Conservation (phyloP, 106 monocot species). For the Phalaenopsis equestris region DNA sequence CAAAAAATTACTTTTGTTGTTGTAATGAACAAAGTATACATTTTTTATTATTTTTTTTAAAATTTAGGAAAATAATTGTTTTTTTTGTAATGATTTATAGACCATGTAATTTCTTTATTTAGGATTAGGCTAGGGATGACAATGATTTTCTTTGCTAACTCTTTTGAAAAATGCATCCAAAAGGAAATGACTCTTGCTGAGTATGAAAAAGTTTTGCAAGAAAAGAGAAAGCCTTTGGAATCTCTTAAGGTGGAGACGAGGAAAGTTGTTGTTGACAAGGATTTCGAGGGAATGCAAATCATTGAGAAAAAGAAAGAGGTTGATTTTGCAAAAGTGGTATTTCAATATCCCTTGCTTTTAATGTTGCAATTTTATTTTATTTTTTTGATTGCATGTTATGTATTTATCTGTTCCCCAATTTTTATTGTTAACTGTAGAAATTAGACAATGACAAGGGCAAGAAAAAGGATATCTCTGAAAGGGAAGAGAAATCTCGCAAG, state of each 20-base stretch:
- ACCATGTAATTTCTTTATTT: neutral
- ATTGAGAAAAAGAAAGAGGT: slow-evolving; percentile 39
- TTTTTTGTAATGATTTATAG: too few relatives aligned
- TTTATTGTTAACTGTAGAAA: slow-evolving; percentile 13
- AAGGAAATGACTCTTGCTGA: slow-evolving; percentile 51
- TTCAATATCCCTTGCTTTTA: neutral
- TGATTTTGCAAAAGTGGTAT: slow-evolving; percentile 30
- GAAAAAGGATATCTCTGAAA: slow-evolving; percentile 23
- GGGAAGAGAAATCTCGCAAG: slow-evolving; percentile 28
- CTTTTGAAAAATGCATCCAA: neutral
- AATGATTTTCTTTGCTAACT: neutral
- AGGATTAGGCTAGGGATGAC: neutral
- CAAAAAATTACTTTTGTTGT: too few relatives aligned
- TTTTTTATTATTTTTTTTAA: neutral
- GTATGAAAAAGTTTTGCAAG: slow-evolving; percentile 41
- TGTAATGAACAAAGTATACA: neutral
- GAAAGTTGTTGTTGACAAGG: slow-evolving; percentile 24
- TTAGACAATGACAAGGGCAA: slow-evolving; percentile 32
- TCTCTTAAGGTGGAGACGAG: slow-evolving; percentile 15
- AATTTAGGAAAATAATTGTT: neutral
- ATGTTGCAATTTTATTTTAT: neutral
- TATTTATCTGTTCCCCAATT: neutral
- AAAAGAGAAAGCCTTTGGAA: slow-evolving; percentile 35
- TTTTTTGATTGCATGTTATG: neutral
- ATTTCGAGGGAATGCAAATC: slow-evolving; percentile 34